Evolutionary conservation across 169 alveolate genomes (phyloP).

Genomic region (Plasmodium ovale): DNA sequence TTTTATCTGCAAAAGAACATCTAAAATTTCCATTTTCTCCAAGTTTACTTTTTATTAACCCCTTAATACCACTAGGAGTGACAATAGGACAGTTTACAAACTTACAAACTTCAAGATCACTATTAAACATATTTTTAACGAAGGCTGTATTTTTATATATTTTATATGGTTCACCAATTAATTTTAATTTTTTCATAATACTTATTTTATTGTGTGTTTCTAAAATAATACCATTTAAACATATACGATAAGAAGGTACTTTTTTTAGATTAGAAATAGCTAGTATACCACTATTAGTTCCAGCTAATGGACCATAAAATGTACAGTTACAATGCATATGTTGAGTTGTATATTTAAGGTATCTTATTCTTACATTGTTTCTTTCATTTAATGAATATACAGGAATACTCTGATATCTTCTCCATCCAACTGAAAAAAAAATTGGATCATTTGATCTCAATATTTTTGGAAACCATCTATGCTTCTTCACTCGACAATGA

Average conservation of each 20-base stretch:
- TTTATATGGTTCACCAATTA: constrained; percentile 98
- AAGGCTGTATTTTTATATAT: constrained; percentile 98
- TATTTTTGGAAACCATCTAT: constrained; percentile 98
- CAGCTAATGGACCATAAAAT: constrained; percentile 96
- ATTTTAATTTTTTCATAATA: constrained; percentile 95
- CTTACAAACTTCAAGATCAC: constrained; percentile 98
- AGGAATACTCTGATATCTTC: constrained; percentile 98
- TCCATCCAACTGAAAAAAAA: constrained; percentile 99
- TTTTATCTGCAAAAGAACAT: constrained; percentile 99
- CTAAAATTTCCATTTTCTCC: constrained; percentile 96
- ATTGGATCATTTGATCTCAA: constrained; percentile 98
- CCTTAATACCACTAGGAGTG: constrained; percentile 99
- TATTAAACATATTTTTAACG: constrained; percentile 98
- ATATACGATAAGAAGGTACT: constrained; percentile 93
- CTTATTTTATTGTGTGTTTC: constrained; percentile 92
- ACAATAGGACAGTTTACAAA: constrained; percentile 97
- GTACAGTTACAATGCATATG: constrained; percentile 97
- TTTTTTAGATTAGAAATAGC: constrained; percentile 88
- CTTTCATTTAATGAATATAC: constrained; percentile 96
- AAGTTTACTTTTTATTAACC: constrained; percentile 96
- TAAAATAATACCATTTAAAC: constrained; percentile 96
- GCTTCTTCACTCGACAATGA: constrained; percentile 81
- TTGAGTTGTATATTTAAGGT: constrained; percentile 96
- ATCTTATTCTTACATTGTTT: constrained; percentile 87
- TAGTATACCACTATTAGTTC: constrained; percentile 91